Evolutionary conservation across 108 stramenopile genomes (phyloP).

Genomic region (Nitzschia sp.): DNA sequence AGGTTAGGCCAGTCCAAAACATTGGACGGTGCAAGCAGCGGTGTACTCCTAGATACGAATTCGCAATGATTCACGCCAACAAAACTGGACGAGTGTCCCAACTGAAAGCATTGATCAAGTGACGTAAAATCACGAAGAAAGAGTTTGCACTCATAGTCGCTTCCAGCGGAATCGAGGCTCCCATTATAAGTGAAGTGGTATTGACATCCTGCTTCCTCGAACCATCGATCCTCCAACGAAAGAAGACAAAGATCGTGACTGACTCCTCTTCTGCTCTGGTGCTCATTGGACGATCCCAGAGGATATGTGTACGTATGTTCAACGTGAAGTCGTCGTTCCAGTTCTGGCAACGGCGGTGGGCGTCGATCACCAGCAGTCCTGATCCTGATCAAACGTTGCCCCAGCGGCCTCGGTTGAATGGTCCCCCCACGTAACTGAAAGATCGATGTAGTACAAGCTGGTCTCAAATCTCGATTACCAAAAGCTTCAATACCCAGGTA

Average conservation of each 20-base stretch:
- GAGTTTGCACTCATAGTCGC: not conserved
- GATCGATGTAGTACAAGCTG: not conserved
- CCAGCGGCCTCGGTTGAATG: not conserved
- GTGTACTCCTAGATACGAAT: not conserved
- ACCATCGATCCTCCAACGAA: not conserved
- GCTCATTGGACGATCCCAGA: not conserved
- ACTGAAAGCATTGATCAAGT: not conserved
- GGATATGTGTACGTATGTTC: no score
- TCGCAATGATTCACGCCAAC: not conserved
- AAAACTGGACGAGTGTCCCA: not conserved
- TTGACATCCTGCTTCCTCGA: not conserved
- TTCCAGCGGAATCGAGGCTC: not conserved
- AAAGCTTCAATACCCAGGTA: conserved; percentile 1
- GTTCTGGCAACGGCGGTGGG: not conserved
- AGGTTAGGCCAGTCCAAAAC: not conserved
- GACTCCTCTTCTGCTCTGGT: not conserved
- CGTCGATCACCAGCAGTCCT: not conserved
- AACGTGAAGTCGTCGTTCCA: not conserved
- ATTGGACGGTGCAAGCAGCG: not conserved
- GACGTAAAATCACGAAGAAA: not conserved
- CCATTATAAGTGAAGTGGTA: not conserved
- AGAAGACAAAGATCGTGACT: conserved; percentile 3
- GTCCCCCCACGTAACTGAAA: not conserved
- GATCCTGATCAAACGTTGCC: not conserved
- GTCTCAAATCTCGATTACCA: not conserved